These are phyloP conservation scores for Porphyrellus cyaneotinctus DNA, from an alignment of 768 basidiomycete genomes.

Conservation along the genomic window DNA sequence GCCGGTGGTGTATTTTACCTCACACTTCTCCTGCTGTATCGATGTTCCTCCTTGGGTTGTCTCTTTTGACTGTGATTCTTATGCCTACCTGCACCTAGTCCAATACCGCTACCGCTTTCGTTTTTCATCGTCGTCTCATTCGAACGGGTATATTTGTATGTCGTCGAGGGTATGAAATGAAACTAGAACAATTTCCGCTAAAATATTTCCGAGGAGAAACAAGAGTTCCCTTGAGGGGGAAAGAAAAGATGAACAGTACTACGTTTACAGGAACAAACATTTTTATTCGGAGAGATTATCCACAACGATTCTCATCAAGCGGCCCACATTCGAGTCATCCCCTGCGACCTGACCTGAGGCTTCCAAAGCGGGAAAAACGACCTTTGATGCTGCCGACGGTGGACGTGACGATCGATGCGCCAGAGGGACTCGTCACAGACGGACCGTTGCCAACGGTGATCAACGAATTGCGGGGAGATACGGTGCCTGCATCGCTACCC, in stretches of 20 bases:
- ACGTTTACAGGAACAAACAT: not conserved
- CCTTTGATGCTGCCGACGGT: slow-evolving; percentile 67
- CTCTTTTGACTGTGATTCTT: slow-evolving; percentile 1
- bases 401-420: slow-evolving; percentile 58
- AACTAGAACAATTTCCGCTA: slow-evolving; percentile 5
- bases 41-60: slow-evolving; percentile 11
- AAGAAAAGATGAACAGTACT: not conserved
- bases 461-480: slow-evolving; percentile 70
- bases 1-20: not conserved
- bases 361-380: slow-evolving; percentile 73
- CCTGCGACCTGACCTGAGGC: slow-evolving; percentile 52
- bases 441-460: slow-evolving; percentile 61
- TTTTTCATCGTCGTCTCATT: slow-evolving; percentile 17
- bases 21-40: slow-evolving; percentile 24
- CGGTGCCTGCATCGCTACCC: slow-evolving; percentile 38
- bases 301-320: not conserved
- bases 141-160: slow-evolving; percentile 17
- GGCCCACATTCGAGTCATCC: slow-evolving; percentile 17
- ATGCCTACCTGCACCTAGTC: slow-evolving; percentile 9
- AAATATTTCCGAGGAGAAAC: slow-evolving; percentile 3
- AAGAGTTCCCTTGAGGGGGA: not conserved
- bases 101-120: slow-evolving; percentile 7
- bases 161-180: slow-evolving; percentile 19
- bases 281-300: slow-evolving; percentile 5
- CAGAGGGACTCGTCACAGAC: slow-evolving; percentile 36